These are phyloP conservation scores for Tilletia indica DNA, from an alignment of 1,284 basidiomycete genomes.

Conservation along the genomic window DNA sequence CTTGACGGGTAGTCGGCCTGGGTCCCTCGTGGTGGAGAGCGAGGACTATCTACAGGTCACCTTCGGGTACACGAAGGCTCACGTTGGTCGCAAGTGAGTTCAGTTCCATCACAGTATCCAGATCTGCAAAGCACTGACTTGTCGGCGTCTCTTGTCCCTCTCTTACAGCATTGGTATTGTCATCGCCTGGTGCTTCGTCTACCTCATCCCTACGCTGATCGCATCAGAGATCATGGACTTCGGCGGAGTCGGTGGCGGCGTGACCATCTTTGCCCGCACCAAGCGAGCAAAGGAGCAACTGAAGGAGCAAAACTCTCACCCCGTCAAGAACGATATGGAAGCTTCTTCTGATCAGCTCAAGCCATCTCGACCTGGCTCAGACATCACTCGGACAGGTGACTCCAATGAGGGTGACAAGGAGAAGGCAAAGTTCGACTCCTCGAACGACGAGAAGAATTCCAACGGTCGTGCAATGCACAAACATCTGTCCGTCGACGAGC, in stretches of 20 bases:
- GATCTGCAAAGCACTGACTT: not conserved
- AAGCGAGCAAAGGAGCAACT: conserved; percentile 23
- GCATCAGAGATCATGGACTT: conserved; percentile 24
- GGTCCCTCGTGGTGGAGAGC: not conserved
- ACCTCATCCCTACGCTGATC: conserved; percentile 21
- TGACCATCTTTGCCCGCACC: conserved; percentile 28
- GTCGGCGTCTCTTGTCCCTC: not conserved
- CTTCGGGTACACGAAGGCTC: conserved; percentile 9
- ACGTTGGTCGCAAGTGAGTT: conserved; percentile 17
- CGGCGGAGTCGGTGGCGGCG: conserved; percentile 23
- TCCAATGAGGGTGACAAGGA: conserved; percentile 4
- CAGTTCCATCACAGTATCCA: not conserved
- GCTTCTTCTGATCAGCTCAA: conserved; percentile 20
- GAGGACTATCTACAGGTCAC: conserved; percentile 6
- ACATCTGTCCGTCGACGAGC: not conserved
- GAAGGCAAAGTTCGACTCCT: not conserved
- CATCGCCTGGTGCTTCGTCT: conserved; percentile 30
- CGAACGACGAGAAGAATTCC: not conserved
- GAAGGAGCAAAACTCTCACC: not conserved
- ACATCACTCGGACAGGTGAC: conserved; percentile 17
- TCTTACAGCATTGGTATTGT: conserved; percentile 23
- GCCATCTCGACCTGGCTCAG: not conserved
- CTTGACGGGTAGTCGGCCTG: not conserved
- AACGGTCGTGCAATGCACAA: not conserved
- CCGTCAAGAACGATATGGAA: conserved; percentile 20